phyloP scores from a whole-genome alignment of 805 yeast genomes.

The Candida namnaoensis region DNA sequence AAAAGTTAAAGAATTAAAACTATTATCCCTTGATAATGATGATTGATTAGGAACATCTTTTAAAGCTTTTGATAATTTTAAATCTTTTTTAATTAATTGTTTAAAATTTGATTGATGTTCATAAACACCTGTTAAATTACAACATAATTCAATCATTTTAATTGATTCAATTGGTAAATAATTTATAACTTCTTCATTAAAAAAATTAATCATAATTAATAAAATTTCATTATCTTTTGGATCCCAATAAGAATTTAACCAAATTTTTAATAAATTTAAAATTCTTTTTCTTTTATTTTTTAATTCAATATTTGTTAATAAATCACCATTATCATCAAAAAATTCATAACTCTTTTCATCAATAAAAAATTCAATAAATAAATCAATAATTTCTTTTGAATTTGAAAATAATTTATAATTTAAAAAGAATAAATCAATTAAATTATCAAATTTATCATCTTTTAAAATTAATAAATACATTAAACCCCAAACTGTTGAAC shows the following conservation, averaged over 20 bases:
- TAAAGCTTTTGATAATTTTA: background rate
- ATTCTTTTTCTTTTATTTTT: constrained; percentile 61
- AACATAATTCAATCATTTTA: constrained; percentile 51
- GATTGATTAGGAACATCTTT: background rate
- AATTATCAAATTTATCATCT: constrained; percentile 49
- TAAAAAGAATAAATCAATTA: constrained; percentile 65
- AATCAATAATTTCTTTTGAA: constrained; percentile 60
- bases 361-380: constrained; percentile 59
- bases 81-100: background rate
- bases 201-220: constrained; percentile 67
- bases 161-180: constrained; percentile 59
- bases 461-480: constrained; percentile 64
- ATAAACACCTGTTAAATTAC: constrained; percentile 38
- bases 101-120: background rate
- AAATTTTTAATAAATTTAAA: constrained; percentile 60
- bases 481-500: constrained; percentile 65
- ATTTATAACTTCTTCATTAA: constrained; percentile 65
- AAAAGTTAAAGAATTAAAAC: too few relatives aligned
- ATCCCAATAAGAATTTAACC: constrained; percentile 92
- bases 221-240: constrained; percentile 49
- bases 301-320: constrained; percentile 29
- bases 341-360: constrained; percentile 26
- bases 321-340: constrained; percentile 19
- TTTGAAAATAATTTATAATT: constrained; percentile 67
- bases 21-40: too few relatives aligned